These are phyloP conservation scores for Trichomonas tenax DNA, from an alignment of 208 protist genomes.

Conservation along the genomic window DNA sequence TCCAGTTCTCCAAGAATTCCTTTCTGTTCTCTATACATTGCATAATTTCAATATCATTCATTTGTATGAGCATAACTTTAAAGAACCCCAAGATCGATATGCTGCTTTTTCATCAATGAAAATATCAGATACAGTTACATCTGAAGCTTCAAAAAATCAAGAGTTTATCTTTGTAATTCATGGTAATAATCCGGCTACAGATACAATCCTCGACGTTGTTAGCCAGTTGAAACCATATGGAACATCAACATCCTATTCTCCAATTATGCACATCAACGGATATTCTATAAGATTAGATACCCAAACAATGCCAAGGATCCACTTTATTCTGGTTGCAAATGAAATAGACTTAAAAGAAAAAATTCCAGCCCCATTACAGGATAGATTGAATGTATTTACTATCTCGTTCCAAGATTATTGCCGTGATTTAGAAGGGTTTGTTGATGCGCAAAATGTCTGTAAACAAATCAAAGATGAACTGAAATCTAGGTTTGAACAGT, in stretches of 20 bases:
- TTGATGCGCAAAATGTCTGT: background rate
- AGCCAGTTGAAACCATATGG: background rate
- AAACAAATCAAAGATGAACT: background rate
- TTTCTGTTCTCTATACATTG: background rate
- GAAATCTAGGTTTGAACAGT: background rate
- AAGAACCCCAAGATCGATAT: background rate
- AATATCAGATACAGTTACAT: background rate
- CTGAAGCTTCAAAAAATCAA: background rate
- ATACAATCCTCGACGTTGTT: background rate
- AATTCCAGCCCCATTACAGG: background rate
- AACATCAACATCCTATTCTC: background rate
- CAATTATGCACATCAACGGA: background rate
- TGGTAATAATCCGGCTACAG: background rate
- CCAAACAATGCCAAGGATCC: background rate
- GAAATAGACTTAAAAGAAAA: background rate
- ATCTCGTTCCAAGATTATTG: background rate
- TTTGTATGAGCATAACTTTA: background rate
- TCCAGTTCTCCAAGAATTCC: background rate
- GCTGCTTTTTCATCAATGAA: background rate
- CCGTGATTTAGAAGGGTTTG: background rate
- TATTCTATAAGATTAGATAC: background rate
- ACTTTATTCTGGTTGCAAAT: background rate
- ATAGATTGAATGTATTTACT: background rate
- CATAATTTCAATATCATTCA: background rate
- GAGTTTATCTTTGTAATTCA: background rate